phyloP scores from a whole-genome alignment of 495 filamentous ascomycete genomes.

The Penicillium pulvis region DNA sequence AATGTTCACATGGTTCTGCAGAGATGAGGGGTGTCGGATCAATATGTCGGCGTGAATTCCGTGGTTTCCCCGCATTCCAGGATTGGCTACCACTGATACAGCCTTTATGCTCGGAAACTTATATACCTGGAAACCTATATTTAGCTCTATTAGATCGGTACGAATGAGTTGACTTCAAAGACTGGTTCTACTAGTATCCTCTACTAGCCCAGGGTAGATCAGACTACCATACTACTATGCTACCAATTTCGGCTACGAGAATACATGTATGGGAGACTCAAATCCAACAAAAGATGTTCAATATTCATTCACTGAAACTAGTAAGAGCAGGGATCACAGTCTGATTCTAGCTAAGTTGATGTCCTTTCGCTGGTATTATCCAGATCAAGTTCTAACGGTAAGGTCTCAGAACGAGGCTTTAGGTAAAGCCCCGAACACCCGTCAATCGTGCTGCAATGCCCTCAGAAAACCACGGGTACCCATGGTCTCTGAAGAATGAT shows the following conservation, averaged over 20 bases:
- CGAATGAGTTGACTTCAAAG: neutral
- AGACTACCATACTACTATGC: too few relatives aligned
- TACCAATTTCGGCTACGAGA: neutral
- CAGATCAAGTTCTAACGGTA: slow-evolving; percentile 58
- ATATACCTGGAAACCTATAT: neutral
- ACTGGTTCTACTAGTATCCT: too few relatives aligned
- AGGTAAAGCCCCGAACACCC: slow-evolving; percentile 40
- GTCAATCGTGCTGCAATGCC: slow-evolving; percentile 32
- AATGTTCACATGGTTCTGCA: neutral
- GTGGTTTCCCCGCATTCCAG: slow-evolving; percentile 26
- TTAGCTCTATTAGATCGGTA: neutral
- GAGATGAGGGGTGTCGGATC: slow-evolving; percentile 6
- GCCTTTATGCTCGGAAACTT: neutral
- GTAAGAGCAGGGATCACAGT: neutral
- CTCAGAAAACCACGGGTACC: neutral
- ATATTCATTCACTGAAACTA: neutral
- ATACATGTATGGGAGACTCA: neutral
- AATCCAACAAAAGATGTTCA: neutral
- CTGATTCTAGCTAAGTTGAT: slow-evolving; percentile 19
- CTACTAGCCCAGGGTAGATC: too few relatives aligned
- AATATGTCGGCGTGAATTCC: slow-evolving; percentile 27
- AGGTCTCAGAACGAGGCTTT: slow-evolving; percentile 47
- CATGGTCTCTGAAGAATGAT: neutral
- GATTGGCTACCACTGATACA: neutral
- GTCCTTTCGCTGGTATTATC: slow-evolving; percentile 58